Conservation (phyloP, 345 rosid genomes). For the Isatis tinctoria region DNA sequence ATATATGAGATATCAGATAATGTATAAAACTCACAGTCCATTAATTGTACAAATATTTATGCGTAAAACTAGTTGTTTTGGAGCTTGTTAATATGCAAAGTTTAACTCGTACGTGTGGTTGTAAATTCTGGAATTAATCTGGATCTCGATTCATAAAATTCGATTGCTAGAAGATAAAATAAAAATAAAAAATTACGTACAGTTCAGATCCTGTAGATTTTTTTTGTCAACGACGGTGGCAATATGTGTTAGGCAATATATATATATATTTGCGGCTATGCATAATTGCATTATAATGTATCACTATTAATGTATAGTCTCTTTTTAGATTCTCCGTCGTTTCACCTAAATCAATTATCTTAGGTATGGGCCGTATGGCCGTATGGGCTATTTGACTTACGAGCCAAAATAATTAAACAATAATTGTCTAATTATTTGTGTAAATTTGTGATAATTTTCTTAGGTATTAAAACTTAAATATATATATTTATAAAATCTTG, state of each 20-base stretch:
- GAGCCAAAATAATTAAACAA: neutral
- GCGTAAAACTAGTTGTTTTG: neutral
- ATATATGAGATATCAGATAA: neutral
- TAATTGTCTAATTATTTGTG: neutral
- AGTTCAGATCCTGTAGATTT: neutral
- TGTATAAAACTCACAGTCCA: neutral
- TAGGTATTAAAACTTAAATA: no score
- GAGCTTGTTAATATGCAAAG: neutral
- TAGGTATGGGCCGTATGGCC: no score
- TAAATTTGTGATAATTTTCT: neutral
- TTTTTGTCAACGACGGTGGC: constrained; percentile 26
- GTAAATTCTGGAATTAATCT: neutral
- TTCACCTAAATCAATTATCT: neutral
- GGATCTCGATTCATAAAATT: neutral
- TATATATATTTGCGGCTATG: neutral
- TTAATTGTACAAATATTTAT: neutral
- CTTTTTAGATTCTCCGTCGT: neutral
- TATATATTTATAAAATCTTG: no score
- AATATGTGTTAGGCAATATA: constrained; percentile 4
- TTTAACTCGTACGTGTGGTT: neutral
- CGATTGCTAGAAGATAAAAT: no score
- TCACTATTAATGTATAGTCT: neutral
- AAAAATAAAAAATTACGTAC: neutral
- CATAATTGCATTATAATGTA: neutral
- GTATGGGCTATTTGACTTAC: neutral